phyloP scores from a whole-genome alignment of 257 asterid genomes.

The Penstemon davidsonii region DNA sequence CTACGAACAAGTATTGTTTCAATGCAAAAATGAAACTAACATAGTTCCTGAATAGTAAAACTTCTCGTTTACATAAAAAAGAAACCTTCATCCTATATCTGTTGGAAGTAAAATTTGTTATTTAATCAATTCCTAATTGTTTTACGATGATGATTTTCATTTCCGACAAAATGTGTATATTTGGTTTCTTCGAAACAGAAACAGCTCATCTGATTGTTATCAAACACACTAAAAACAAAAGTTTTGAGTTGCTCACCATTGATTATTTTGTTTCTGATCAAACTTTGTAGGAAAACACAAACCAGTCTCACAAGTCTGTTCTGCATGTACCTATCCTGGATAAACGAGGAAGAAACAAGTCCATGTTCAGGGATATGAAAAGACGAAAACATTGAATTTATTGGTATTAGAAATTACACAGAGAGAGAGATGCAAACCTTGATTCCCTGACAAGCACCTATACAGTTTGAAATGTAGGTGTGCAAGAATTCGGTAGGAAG shows the following conservation, averaged over 20 bases:
- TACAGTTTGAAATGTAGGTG: constrained; percentile 89
- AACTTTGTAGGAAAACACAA: constrained; percentile 90
- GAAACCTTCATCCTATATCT: background rate
- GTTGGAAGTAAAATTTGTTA: background rate
- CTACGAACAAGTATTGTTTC: too few relatives aligned
- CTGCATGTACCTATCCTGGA: constrained; percentile 98
- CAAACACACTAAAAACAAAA: background rate
- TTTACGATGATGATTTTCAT: background rate
- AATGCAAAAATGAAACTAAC: too few relatives aligned
- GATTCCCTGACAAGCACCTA: constrained; percentile 88
- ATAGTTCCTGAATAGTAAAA: too few relatives aligned
- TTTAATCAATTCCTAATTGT: background rate
- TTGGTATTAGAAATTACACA: background rate
- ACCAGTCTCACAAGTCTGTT: constrained; percentile 95
- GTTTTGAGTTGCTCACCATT: constrained; percentile 58
- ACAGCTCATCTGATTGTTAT: constrained; percentile 1
- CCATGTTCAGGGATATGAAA: constrained; percentile 7
- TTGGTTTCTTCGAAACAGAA: constrained; percentile 1
- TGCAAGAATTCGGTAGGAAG: constrained; percentile 95
- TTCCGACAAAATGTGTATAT: background rate
- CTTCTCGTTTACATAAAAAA: background rate
- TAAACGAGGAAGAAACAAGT: constrained; percentile 22
- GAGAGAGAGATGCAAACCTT: constrained; percentile 50
- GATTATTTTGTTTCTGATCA: constrained; percentile 87
- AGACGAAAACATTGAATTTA: constrained; percentile 14